phyloP scores from a whole-genome alignment of 2,329 filamentous ascomycete species.

The Fusarium sp. region DNA sequence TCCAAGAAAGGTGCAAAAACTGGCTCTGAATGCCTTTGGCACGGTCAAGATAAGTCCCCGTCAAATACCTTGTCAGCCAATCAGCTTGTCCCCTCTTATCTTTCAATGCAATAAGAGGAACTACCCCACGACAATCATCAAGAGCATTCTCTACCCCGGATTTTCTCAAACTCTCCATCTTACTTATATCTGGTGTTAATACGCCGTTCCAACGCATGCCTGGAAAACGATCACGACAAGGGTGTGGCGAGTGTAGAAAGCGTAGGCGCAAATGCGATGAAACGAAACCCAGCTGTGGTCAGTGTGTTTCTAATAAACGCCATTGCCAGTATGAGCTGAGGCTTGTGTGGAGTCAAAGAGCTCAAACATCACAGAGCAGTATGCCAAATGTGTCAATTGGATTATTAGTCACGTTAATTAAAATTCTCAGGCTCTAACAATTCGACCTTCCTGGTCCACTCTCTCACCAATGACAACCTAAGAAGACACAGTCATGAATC shows the following conservation, averaged over 20 bases:
- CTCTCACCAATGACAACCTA: too few species aligned
- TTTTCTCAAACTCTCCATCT: not conserved
- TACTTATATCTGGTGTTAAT: not conserved
- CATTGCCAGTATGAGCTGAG: slow-evolving; percentile 46
- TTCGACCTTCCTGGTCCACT: too few species aligned
- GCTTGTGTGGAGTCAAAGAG: slow-evolving; percentile 42
- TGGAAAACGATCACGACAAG: slow-evolving; percentile 45
- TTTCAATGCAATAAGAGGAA: not conserved
- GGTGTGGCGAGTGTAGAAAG: slow-evolving; percentile 50
- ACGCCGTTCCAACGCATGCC: slow-evolving; percentile 31
- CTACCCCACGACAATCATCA: not conserved
- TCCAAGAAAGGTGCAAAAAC: too few species aligned
- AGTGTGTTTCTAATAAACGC: slow-evolving; percentile 35
- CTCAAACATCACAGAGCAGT: slow-evolving; percentile 6
- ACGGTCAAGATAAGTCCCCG: not conserved
- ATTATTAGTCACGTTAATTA: accelerated
- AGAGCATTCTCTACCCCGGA: not conserved
- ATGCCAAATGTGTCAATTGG: accelerated
- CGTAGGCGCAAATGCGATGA: slow-evolving; percentile 50
- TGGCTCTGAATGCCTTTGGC: too few species aligned
- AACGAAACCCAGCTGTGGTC: slow-evolving; percentile 45
- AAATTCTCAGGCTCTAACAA: too few species aligned
- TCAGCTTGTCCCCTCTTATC: not conserved
- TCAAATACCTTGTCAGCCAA: not conserved
- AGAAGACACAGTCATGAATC: not conserved